phyloP scores from a whole-genome alignment of 306 rosid species.

The Casuarina equisetifolia region DNA sequence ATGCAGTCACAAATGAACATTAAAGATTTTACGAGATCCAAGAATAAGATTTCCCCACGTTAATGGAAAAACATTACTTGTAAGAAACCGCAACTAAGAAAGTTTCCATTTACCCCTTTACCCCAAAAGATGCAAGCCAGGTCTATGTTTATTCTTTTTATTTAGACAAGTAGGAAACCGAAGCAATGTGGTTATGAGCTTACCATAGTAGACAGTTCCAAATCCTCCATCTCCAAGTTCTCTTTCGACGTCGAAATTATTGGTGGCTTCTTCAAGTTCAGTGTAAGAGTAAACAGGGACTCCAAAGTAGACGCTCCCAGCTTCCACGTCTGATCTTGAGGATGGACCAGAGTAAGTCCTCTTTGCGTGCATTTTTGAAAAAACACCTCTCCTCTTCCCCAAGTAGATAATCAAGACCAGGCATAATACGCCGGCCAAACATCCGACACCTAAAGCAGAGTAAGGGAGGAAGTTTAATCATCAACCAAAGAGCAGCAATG shows the following conservation, averaged over 20 bases:
- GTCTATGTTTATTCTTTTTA: not conserved
- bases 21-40: too few species aligned
- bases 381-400: constrained; percentile 12
- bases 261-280: constrained; percentile 44
- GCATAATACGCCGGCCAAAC: not conserved
- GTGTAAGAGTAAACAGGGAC: constrained; percentile 35
- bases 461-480: not conserved
- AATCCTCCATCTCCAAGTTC: constrained; percentile 57
- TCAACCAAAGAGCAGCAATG: not conserved
- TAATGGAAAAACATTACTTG: too few species aligned
- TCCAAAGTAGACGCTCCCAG: constrained; percentile 24
- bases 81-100: too few species aligned
- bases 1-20: too few species aligned
- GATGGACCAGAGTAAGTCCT: constrained; percentile 23
- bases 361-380: constrained; percentile 24
- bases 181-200: constrained; percentile 7
- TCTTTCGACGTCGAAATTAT: constrained; percentile 34
- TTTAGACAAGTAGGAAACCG: not conserved
- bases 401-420: not conserved
- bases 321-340: constrained; percentile 37
- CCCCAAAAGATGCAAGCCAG: not conserved
- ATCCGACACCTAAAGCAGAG: not conserved
- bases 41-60: too few species aligned
- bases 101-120: too few species aligned
- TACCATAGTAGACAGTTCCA: constrained; percentile 64